Evolutionary conservation across 2,329 filamentous ascomycete genomes (phyloP), one percentile per base, ranked within the genome.

Genomic region (Rachicladosporium sp.): DNA sequence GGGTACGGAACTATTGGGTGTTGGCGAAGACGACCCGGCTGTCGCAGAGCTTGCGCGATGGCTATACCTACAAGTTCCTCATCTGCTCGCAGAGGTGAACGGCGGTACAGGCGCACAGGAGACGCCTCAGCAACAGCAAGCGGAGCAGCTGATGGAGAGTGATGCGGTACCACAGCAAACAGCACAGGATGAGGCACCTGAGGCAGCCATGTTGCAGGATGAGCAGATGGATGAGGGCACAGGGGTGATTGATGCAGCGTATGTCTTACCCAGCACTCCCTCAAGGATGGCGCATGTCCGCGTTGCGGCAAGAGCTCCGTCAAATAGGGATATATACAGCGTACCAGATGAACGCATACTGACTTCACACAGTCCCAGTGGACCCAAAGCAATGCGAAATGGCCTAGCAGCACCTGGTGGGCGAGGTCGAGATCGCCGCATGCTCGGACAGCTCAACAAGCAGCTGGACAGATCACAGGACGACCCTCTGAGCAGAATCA

Each of bases 301-400:
- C 12, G 12, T 33, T 31, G 15, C 4, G 11, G 38, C 33, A 32
- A 33, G 36, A n/a, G 13, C 38, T 10, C 31, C 39, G 9, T 13
- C 36, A n/a, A 13, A 34, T 31, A 19, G 33, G 12, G 11, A 31
- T 21, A 30, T 33, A 31, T 41, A 41, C 29, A 36, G 30, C 27
- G 29, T 33, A 5, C 11, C 38, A 29, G 15, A 34, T 4, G 10
- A 33, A 36, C 12, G 9, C 13, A 9, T 21, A 40, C 51, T 52
- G 42, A 53, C 46, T 29, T 30, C 12, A 32, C 29, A 43, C 54
- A 95, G 89, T 55, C 91, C 91, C 7, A 96, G 87, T 37, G 91
- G 89, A 41, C 91, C 91, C 11, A 91, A 88, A 60, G 87, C 88
- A 29, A 94, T 96, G 87, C 82, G 91, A 55, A 85, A 82, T 58